Percentiles rank a stretch among this genome's conserved stretches.
These are phyloP conservation scores for Chytriomyces hyalinus DNA, from an alignment of 192 early-diverging fungal genomes.

Conservation along the genomic window DNA sequence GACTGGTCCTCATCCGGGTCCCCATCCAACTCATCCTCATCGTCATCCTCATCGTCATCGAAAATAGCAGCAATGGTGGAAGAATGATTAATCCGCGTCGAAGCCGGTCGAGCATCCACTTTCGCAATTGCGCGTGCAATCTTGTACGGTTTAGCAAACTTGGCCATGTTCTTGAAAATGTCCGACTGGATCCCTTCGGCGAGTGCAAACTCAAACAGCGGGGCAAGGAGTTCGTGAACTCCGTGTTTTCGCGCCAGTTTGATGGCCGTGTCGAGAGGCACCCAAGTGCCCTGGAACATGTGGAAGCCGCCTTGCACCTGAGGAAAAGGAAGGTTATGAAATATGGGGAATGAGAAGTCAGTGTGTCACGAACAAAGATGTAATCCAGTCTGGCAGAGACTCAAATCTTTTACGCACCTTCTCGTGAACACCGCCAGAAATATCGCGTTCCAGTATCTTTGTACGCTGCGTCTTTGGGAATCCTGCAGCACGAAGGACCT, in stretches of 20 bases:
- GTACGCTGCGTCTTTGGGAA: constrained; percentile 94
- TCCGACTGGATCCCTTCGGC: not conserved
- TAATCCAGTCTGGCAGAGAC: not conserved
- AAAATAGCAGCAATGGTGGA: not conserved
- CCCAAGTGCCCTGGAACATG: constrained; percentile 46
- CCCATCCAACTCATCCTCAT: not conserved
- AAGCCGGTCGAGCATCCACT: constrained; percentile 10
- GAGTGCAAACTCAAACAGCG: constrained; percentile 26
- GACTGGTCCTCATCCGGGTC: constrained; percentile 15
- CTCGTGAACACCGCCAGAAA: constrained; percentile 87
- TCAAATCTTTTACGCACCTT: constrained; percentile 71
- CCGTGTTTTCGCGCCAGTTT: constrained; percentile 29
- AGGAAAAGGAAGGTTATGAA: not conserved
- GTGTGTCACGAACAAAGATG: not conserved
- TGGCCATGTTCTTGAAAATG: constrained; percentile 31
- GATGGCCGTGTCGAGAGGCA: constrained; percentile 36
- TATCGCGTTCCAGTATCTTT: constrained; percentile 91
- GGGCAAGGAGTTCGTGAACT: constrained; percentile 24
- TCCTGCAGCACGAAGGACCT: constrained; percentile 89
- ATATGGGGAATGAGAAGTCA: not conserved
- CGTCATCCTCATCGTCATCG: constrained; percentile 19
- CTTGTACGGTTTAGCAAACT: constrained; percentile 27
- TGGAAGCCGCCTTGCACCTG: constrained; percentile 41
- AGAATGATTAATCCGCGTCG: not conserved
- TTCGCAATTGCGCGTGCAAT: constrained; percentile 10